Evolutionary conservation across 108 stramenopile genomes (phyloP).

Genomic region (Nitzschia sp.): DNA sequence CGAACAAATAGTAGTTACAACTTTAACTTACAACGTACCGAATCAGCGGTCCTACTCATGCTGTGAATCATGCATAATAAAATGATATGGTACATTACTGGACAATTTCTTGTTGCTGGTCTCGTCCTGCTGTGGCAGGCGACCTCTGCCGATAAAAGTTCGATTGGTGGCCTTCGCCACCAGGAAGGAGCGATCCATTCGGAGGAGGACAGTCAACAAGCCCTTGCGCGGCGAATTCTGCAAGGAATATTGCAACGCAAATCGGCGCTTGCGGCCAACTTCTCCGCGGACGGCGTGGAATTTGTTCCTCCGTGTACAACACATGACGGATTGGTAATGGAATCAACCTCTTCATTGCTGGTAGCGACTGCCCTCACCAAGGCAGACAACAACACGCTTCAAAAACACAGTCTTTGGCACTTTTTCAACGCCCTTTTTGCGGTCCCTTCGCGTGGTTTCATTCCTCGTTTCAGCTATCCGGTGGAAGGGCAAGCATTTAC

Average conservation of each 20-base stretch:
- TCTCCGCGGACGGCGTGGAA: neutral
- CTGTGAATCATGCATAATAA: too few species aligned
- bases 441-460: neutral
- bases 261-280: neutral
- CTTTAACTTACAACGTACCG: too few species aligned
- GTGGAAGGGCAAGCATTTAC: slow-evolving; percentile 1
- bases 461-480: slow-evolving; percentile 9
- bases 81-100: too few species aligned
- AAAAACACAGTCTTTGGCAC: slow-evolving; percentile 4
- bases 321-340: neutral
- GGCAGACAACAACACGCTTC: slow-evolving; percentile 6
- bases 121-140: too few species aligned
- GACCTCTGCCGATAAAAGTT: too few species aligned
- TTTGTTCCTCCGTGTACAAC: neutral
- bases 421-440: slow-evolving; percentile 2
- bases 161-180: too few species aligned
- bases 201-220: neutral
- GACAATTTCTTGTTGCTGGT: too few species aligned
- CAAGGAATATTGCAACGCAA: neutral
- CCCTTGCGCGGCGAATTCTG: neutral
- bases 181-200: neutral
- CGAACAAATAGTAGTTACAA: too few species aligned
- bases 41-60: too few species aligned
- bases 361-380: slow-evolving; percentile 30
- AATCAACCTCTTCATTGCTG: slow-evolving; percentile 31